Base-by-base conservation (phyloP, 257 asterid genomes). In the Plantago ovata region DNA sequence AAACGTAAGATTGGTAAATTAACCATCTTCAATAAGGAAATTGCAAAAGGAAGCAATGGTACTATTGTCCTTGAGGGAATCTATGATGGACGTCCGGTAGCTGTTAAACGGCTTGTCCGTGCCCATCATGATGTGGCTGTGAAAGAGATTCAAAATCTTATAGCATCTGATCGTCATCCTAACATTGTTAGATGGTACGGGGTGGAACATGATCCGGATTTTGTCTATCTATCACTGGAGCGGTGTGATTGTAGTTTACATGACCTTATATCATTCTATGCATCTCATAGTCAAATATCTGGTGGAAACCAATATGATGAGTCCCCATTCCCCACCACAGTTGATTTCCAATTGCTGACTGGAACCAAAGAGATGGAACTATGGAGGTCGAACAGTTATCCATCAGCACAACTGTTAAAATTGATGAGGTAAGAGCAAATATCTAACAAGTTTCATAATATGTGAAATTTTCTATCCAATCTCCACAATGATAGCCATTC, bases 11-110 rank as follows among this genome's bases (percentile, higher is more conserved):
- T 89, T 68, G 95, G 97, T 63, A 82, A 79, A 70, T 38, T 89
- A 69, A 67, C 77, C 39, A 79, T 82, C 23, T 75, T 81, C 18
- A 69, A 71, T 49, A 82, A 69, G 65, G 94, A 82, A 77, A 86
- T 86, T 3, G 97, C 95, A 0, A 89, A 79, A 68, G 97, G 97
- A 50, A 86, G 97, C 78, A 89, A 89, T 53, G 97, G 97, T 21
- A 89, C 97, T 1, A 68, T 89, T 66, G 86, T 89, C 4, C 90
- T 89, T 13, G 95, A 86, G 74, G 97, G 97, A 61, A 70, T 69
- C 43, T 89, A 84, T 36, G 94, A 86, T 54, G 97, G 97, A 3
- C 95, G 95, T 44, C 79, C 76, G 0, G 97, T 89, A 63, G 97
- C 97, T 46, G 88, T 86, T 50, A 89, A 89, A 63, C 95, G 97